A percentile compares a stretch with the other conserved stretches of the same genome.
Conservation (phyloP, 176 grass and related monocot genomes). For the Hyparrhenia diplandra region DNA sequence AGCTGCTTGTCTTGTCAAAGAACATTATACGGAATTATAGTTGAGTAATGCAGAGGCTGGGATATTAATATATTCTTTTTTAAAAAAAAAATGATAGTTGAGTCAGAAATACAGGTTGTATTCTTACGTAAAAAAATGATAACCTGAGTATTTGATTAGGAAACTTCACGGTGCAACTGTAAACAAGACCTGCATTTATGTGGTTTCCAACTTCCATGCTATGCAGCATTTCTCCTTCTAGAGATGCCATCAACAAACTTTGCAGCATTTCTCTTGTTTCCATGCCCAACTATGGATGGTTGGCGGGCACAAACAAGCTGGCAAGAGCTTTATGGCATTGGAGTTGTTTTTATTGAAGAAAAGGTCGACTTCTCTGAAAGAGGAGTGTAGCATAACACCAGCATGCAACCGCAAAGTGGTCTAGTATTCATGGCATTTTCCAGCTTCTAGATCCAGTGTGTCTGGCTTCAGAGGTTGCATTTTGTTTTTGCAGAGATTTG, state of each 20-base stretch:
- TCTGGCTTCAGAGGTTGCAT: not conserved
- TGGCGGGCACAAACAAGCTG: constrained; percentile 30
- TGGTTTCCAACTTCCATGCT: not conserved
- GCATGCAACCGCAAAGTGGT: not conserved
- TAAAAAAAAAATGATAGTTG: no score
- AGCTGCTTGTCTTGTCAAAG: not conserved
- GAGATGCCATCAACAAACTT: not conserved
- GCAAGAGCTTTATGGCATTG: not conserved
- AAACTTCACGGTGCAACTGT: not conserved
- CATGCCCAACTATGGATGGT: not conserved
- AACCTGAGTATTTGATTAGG: not conserved
- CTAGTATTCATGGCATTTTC: constrained; percentile 21
- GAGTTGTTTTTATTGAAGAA: not conserved
- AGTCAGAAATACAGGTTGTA: not conserved
- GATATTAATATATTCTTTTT: no score
- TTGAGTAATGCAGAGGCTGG: no score
- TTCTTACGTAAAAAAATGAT: not conserved
- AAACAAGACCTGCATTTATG: not conserved
- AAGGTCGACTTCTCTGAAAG: not conserved
- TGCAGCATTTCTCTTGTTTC: not conserved
- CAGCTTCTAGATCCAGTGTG: not conserved
- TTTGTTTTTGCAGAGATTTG: not conserved
- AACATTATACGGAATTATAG: no score
- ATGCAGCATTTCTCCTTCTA: not conserved
- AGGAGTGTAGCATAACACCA: not conserved